Base-by-base conservation (phyloP, 192 early-diverging fungal genomes). In the Borealophlyctis nickersoniae region DNA sequence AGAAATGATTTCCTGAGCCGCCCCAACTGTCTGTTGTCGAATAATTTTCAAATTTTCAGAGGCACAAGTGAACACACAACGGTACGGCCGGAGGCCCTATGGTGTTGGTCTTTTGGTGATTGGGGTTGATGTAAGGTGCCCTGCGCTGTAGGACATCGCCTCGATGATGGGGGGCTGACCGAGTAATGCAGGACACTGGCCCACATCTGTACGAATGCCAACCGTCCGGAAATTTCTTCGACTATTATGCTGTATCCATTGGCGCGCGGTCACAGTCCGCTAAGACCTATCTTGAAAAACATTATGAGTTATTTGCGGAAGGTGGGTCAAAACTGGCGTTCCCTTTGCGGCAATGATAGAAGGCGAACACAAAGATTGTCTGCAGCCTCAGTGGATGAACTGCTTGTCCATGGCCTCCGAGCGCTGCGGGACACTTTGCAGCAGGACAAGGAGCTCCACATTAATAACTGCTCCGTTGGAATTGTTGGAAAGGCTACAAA, bases 41-140 rank as follows among this genome's bases (percentile, higher is more conserved):
- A n/a, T n/a, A n/a, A n/a, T n/a, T n/a, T n/a, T n/a, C n/a, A n/a
- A n/a, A n/a, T n/a, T n/a, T n/a, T 36, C 66, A 91, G 89, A 96
- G 88, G 94, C 97, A 23, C 97, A 99, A 78, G 79, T 88, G 34
- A 98, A 98, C 82, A 99, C 95, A 24, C 94, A 97, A 53, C 82
- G 91, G 65, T 98, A 96, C 81, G 97, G 97, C 16, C 84, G 89
- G 34, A 81, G 96, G 67, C 96, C 96, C n/a, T 99, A 98, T 68
- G 96, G 96, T 63, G 96, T 99, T 33, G 96, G 96, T 4, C 81
- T 99, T 32, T 76, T 99, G 56, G 89, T 98, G 9, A 87, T 86
- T 70, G 95, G 94, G 32, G 81, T 86, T 58, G 94, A 99, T 73
- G 91, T 87, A 72, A 58, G 73, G 65, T 49, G n/a, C n/a, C n/a